Conservation (phyloP, 192 early-diverging fungal species). For the Endogone sp. region DNA sequence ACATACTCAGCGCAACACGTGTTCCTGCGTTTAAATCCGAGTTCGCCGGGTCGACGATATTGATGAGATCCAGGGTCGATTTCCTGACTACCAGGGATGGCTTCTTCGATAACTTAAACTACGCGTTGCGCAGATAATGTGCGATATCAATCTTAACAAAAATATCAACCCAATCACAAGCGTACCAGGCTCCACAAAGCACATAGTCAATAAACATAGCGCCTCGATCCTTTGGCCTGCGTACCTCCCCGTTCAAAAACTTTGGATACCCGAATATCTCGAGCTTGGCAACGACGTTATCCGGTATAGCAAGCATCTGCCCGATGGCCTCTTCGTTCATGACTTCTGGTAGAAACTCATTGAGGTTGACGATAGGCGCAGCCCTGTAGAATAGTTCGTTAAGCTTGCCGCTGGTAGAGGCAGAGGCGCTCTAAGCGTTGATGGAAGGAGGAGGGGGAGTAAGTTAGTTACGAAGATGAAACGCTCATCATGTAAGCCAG, state of each 20-base stretch:
- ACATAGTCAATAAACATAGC: no score
- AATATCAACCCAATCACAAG: no score
- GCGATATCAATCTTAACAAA: neutral
- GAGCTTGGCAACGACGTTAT: conserved; percentile 15
- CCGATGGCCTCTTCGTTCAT: conserved; percentile 13
- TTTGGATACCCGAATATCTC: conserved; percentile 20
- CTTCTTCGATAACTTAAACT: conserved; percentile 37
- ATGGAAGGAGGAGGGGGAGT: neutral
- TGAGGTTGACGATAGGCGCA: conserved; percentile 7
- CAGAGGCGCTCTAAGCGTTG: neutral
- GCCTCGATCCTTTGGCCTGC: no score
- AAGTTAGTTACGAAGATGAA: no score
- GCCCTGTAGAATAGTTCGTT: conserved; percentile 18
- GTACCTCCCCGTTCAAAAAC: conserved; percentile 13
- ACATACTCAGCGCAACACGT: conserved; percentile 30
- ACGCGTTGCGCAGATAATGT: neutral
- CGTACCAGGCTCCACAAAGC: no score
- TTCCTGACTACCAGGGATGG: conserved; percentile 38
- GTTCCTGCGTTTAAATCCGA: conserved; percentile 22
- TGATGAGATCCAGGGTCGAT: conserved; percentile 30
- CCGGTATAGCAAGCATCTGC: conserved; percentile 16
- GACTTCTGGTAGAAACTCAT: conserved; percentile 20
- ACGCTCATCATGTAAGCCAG: neutral
- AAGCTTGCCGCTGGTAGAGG: conserved; percentile 10
- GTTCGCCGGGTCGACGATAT: conserved; percentile 31